Evolutionary conservation across 1,284 basidiomycete genomes (phyloP), one percentile per base, ranked within the genome.

Genomic region (Waitea zeae): DNA sequence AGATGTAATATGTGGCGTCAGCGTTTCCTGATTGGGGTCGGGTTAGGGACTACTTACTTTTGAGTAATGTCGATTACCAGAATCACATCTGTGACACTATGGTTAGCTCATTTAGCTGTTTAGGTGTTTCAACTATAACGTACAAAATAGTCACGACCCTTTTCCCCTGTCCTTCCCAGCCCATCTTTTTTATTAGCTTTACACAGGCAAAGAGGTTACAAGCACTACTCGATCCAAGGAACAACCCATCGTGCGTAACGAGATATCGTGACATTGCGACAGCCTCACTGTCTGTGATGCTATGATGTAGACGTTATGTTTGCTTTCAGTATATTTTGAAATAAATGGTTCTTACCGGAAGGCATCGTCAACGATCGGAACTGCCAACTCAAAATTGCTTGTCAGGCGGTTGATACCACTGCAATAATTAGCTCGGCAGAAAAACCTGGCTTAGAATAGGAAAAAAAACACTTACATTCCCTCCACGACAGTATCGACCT

Each of bases 181-280:
- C 69, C 61, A 79, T 66, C 44, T 69, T 69, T 46, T 76, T 77
- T 1, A 69, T 75, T 4, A 87, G 59, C 44, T 79, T 77, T 9
- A 96, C 67, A 42, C 82, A 87, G 1, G 92, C 86, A 12, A 96
- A 74, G 20, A 97, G 66, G 50, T 98, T 98, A 49, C 92, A 95
- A 0, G 95, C 93, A 44, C 87, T 92, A 38, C 88, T 95, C 0
- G 89, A 96, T 3, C 95, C 95, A 15, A 99, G 62, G 57, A 96
- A 97, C 7, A 99, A 60, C 0, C 93, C 95, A 44, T 99, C 95
- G 38, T 87, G 62, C 33, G 75, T 59, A 3, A 92, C 84, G 12
- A 95, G 66, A 50, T 88, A 86, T 7, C 89, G 73, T 0, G 88
- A 82, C 88, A 95, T 93, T 12, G 78, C 71, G 20, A 93, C 84